phyloP scores from a whole-genome alignment of 305 asterid genomes.

The Andrographis paniculata region DNA sequence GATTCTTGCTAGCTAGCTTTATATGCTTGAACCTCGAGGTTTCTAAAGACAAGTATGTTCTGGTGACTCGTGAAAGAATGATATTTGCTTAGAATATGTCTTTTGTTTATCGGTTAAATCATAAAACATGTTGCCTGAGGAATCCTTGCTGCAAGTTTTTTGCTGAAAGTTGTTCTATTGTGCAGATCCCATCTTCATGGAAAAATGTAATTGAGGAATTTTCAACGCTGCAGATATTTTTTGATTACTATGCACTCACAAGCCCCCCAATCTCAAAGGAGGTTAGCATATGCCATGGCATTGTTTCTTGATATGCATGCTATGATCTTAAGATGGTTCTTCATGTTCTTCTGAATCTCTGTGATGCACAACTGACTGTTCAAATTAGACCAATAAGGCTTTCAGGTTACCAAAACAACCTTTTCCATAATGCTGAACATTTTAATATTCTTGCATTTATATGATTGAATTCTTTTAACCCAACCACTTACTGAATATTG shows the following conservation, averaged over 20 bases:
- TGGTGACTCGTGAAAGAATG: no score
- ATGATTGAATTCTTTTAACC: not conserved
- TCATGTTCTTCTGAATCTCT: not conserved
- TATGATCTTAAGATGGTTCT: constrained; percentile 9
- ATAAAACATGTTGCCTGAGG: constrained; percentile 4
- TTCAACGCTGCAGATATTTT: constrained; percentile 83
- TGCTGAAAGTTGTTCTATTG: constrained; percentile 17
- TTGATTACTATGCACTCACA: constrained; percentile 78
- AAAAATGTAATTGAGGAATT: constrained; percentile 70
- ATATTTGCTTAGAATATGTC: not conserved
- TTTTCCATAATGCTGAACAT: no score
- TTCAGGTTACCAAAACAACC: not conserved
- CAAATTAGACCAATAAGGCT: not conserved
- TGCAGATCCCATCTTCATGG: constrained; percentile 91
- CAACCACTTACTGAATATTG: not conserved
- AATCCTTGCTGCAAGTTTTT: constrained; percentile 17
- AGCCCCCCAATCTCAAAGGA: constrained; percentile 91
- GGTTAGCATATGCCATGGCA: constrained; percentile 35
- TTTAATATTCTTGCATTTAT: not conserved
- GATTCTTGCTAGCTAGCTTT: constrained; percentile 8
- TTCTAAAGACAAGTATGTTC: not conserved
- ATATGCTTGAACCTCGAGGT: constrained; percentile 7
- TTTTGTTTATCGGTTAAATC: not conserved
- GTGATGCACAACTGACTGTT: not conserved
- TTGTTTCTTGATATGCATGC: constrained; percentile 14